A percentile compares a stretch with the other conserved stretches of the same genome.
phyloP scores from a whole-genome alignment of 345 rosid genomes.

The Excoecaria agallocha region DNA sequence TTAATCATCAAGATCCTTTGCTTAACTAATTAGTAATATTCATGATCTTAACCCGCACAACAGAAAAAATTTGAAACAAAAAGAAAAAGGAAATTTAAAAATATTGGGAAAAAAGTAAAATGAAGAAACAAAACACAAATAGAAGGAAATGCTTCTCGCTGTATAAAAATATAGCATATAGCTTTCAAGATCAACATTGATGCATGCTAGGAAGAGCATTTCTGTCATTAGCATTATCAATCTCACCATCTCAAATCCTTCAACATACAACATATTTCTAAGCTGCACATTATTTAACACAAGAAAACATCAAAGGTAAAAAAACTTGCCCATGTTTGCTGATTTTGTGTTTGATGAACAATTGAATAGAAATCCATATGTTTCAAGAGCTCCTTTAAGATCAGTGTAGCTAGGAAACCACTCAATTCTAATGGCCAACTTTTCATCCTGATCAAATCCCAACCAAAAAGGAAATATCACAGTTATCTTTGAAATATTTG shows the following conservation, averaged over 20 bases:
- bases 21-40: too few relatives aligned
- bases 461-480: constrained; percentile 5
- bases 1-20: not conserved
- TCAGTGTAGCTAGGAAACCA: constrained; percentile 66
- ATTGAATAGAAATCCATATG: constrained; percentile 54
- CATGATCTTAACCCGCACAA: too few relatives aligned
- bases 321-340: constrained; percentile 36
- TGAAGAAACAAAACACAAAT: not conserved
- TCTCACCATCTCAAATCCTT: not conserved
- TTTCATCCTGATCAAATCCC: constrained; percentile 37
- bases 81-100: not conserved
- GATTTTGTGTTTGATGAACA: constrained; percentile 33
- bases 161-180: not conserved
- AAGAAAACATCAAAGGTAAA: not conserved
- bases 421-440: constrained; percentile 40
- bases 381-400: constrained; percentile 59
- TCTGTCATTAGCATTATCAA: not conserved
- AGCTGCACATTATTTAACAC: not conserved
- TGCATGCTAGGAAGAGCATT: not conserved
- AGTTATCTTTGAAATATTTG: not conserved
- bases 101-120: not conserved
- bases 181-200: not conserved
- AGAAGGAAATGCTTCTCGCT: not conserved
- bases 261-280: not conserved
- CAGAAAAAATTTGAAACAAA: too few relatives aligned